Evolutionary conservation across 257 asterid genomes (phyloP).

Genomic region (Solanum acaule): DNA sequence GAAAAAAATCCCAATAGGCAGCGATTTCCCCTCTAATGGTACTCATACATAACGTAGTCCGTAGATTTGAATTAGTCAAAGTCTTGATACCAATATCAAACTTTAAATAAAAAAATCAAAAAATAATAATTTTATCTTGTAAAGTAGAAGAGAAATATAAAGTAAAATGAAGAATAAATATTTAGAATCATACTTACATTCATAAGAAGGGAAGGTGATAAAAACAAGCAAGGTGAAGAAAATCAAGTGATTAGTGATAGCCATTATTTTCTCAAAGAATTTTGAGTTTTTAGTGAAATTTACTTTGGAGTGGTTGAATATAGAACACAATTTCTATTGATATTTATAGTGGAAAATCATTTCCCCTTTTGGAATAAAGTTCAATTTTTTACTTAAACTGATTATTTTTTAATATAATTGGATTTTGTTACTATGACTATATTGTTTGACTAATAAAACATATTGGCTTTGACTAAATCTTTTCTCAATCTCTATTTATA

Average conservation of each 20-base stretch:
- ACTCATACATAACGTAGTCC: too few relatives aligned
- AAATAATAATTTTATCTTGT: background rate
- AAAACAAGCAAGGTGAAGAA: background rate
- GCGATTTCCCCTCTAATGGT: background rate
- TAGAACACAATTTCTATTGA: background rate
- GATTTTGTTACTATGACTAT: background rate
- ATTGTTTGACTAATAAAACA: background rate
- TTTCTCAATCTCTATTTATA: background rate
- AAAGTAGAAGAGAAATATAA: background rate
- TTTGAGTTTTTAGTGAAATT: background rate
- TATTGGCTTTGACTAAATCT: background rate
- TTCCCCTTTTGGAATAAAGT: background rate
- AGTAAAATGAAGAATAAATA: background rate
- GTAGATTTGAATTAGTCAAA: background rate
- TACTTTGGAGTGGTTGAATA: background rate
- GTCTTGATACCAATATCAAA: background rate
- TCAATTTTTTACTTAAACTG: background rate
- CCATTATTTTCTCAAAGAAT: background rate
- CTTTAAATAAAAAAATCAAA: fast-evolving
- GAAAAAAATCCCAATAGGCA: background rate
- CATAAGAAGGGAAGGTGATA: background rate
- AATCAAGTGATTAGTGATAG: background rate
- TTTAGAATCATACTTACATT: background rate
- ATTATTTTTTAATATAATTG: background rate
- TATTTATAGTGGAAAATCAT: background rate